A percentile compares a stretch with the other conserved stretches of the same genome.
Evolutionary conservation across 352 stramenopile species (phyloP).

Genomic region (Pythium sukuiense): DNA sequence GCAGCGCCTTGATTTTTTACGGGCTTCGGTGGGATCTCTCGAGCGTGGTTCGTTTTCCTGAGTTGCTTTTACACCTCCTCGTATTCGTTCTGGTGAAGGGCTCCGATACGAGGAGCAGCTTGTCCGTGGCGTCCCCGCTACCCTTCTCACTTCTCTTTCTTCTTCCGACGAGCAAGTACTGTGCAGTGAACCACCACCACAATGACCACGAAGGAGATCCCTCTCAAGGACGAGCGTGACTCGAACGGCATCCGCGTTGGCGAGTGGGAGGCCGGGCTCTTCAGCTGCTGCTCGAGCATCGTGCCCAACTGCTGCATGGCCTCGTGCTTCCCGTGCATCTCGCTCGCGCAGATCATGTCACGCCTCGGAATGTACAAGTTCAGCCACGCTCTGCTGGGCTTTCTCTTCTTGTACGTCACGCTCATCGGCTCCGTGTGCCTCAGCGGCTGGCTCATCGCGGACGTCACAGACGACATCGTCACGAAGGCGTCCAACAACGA

Average conservation of each 20-base stretch:
- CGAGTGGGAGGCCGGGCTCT: conserved; percentile 30
- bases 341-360: conserved; percentile 1
- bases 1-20: not conserved
- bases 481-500: not conserved
- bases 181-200: not conserved
- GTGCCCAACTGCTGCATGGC: conserved; percentile 42
- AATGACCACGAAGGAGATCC: not conserved
- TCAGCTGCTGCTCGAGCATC: conserved; percentile 31
- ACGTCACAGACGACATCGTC: not conserved
- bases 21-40: too few species aligned
- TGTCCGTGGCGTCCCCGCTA: too few species aligned
- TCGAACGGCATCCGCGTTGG: conserved; percentile 25
- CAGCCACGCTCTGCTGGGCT: not conserved
- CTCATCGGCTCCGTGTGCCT: not conserved
- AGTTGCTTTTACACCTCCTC: too few species aligned
- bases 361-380: not conserved
- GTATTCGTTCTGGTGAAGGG: too few species aligned
- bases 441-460: not conserved
- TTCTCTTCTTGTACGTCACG: not conserved
- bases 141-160: not conserved
- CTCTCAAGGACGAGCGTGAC: conserved; percentile 21
- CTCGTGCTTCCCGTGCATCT: conserved; percentile 34
- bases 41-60: too few species aligned
- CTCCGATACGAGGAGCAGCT: too few species aligned
- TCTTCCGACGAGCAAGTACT: not conserved